These are phyloP conservation scores for Plasmodium cynomolgi DNA, from an alignment of 169 alveolate species.

Conservation along the genomic window DNA sequence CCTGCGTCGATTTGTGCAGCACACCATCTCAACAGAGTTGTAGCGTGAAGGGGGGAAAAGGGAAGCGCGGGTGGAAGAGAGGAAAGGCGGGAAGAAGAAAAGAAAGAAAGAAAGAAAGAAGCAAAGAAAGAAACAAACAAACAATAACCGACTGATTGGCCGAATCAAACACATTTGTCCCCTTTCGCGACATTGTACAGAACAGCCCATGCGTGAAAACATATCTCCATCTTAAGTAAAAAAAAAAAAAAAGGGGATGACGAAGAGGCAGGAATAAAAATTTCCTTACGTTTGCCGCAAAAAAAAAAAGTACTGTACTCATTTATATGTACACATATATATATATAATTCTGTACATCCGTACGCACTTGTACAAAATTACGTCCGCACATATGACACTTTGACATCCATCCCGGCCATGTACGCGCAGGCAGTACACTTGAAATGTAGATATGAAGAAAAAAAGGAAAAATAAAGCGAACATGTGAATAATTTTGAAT, in stretches of 20 bases:
- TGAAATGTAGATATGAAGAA: slow-evolving; percentile 23
- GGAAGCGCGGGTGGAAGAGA: not conserved
- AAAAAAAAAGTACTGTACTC: not conserved
- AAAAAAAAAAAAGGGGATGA: not conserved
- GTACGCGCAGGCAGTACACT: slow-evolving; percentile 14
- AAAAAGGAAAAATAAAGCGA: slow-evolving; percentile 1
- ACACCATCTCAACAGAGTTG: not conserved
- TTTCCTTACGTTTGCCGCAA: not conserved
- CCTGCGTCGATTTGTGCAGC: not conserved
- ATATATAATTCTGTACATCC: not conserved
- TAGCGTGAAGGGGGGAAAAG: not conserved
- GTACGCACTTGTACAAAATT: not conserved
- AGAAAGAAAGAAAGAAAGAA: not conserved
- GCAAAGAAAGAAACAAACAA: too few relatives aligned
- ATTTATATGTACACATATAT: not conserved
- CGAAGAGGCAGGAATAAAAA: not conserved
- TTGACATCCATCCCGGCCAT: not conserved
- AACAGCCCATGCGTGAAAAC: not conserved
- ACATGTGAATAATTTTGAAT: slow-evolving; percentile 8
- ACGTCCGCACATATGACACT: not conserved
- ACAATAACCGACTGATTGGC: not conserved
- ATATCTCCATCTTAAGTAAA: not conserved
- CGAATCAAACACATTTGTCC: not conserved
- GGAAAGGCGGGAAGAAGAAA: not conserved
- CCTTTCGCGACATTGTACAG: not conserved